Percentiles rank a stretch among this genome's conserved stretches.
Conservation (phyloP, 73 alveolate species). For the Paramecium biaurelia region DNA sequence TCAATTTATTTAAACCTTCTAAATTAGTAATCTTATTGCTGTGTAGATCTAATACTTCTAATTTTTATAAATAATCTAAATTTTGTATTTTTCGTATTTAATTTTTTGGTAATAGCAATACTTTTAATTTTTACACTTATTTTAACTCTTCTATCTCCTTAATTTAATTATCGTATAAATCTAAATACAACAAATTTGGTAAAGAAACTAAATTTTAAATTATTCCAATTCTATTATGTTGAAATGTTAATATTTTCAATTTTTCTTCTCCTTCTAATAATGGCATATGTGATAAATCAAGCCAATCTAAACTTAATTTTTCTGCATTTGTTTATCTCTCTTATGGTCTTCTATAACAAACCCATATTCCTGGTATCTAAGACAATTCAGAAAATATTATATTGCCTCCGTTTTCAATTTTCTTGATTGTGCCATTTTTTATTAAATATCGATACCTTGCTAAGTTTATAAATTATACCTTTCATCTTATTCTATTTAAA, state of each 20-base stretch:
- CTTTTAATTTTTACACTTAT: conserved; percentile 77
- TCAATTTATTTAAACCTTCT: conserved; percentile 71
- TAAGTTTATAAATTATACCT: conserved; percentile 53
- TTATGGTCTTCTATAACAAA: conserved; percentile 75
- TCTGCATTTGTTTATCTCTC: conserved; percentile 76
- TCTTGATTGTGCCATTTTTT: conserved; percentile 76
- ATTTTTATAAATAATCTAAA: conserved; percentile 69
- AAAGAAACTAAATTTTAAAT: conserved; percentile 82
- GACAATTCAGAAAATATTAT: conserved; percentile 82
- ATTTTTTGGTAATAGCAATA: conserved; percentile 78
- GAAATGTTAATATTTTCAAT: conserved; percentile 70
- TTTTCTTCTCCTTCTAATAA: conserved; percentile 88
- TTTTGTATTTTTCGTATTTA: conserved; percentile 70
- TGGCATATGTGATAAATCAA: conserved; percentile 83
- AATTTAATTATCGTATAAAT: conserved; percentile 79
- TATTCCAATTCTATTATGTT: conserved; percentile 70
- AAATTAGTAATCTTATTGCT: conserved; percentile 76
- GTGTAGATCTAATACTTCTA: conserved; percentile 83
- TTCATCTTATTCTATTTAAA: conserved; percentile 56
- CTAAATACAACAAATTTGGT: conserved; percentile 76
- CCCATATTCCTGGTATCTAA: conserved; percentile 78
- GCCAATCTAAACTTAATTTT: conserved; percentile 75
- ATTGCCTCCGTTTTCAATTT: conserved; percentile 80
- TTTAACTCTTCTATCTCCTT: conserved; percentile 77
- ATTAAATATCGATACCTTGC: conserved; percentile 75